Base-by-base conservation (phyloP, 2,329 filamentous ascomycete genomes). In the Aspergillus niger region DNA sequence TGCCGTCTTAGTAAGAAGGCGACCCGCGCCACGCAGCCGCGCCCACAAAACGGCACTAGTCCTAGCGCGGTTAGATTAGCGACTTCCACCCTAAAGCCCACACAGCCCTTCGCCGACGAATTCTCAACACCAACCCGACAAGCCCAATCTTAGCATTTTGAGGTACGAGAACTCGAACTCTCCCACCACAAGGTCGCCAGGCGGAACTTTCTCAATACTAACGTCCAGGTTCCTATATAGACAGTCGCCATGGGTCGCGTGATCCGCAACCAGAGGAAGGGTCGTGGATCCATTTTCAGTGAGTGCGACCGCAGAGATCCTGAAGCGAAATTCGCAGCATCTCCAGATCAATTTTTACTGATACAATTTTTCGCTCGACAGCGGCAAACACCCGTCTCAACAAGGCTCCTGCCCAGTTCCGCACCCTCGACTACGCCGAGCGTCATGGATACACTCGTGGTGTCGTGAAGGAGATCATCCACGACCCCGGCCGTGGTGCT, bases 381-480 rank as follows among this genome's bases (percentile, higher is more conserved):
- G 88, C 87, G 82, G 88, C 89, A 81, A 86, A 91, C 84, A 92
- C 90, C 83, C 90, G 91, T 83, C 88, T 98, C 79, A 94, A 95
- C 86, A 97, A 98, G 89, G 88, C 89, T 68, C 91, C 91, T 69
- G 91, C 94, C 78, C 91, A 96, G 85, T 98, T 99, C 90, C 87
- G 95, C 83, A 91, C 87, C 74, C 91, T 97, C 87, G 95, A 99
- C 82, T 99, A 87, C 82, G 89, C 92, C 80, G 93, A 97, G 86
- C 89, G 91, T 80, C 94, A 98, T 88, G 95, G 95, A 76, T 99
- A 99, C 86, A 85, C 96, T 79, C 91, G 95, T 75, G 95, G 95
- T 83, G 88, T 98, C 70, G 93, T 99, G 80, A 97, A 95, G 89
- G 92, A 98, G 79, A 97, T 98, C 83, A 91, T 99, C 83, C 95